Evolutionary conservation across 176 grass and related monocot genomes (phyloP), one percentile per base, ranked within the genome.

Genomic region (Oryza longistaminata): DNA sequence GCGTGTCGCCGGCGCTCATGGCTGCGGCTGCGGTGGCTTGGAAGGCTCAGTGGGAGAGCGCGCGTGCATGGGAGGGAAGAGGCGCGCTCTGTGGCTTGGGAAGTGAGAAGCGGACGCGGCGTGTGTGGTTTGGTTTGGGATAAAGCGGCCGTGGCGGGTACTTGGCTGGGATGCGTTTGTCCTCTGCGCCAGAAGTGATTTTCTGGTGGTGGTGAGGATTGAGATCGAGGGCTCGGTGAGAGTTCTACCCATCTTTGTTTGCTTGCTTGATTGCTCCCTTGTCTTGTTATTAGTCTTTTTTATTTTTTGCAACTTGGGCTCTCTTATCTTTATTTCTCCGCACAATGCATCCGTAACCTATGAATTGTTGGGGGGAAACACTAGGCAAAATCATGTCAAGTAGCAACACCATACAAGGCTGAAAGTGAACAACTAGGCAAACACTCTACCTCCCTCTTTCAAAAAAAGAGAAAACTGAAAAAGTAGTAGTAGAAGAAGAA

Each of bases 1-100:
- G 71, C 39, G 91, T 92, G 86, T 99, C 96, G 68, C 93, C 87
- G 68, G 73, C 79, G 88, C 87, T 91, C 80, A 92, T 93, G 78
- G 82, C 8, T 9, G 66, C 17, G 52, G 52, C 17, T 7, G 42
- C 42, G n/a, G 31, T 1, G 25, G 68, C 46, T 50, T 83, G 45
- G 84, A 29, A 17, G 9, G 48, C 21, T 87, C 25, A 69, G 25
- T 34, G 26, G 66, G 9, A 29, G 2, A 24, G 27, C 4, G 61
- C 25, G 27, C 0, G 70, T 27, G 27, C 73, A 17, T 26, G 70
- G 24, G 40, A 33, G 58, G 58, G n/a, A 24, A 24, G 8, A 62
- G n/a, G 13, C 11, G 50, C 15, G 64, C 14, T 40, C 13, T n/a
- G 66, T n/a, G 66, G 76, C 9, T 74, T 11, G 43, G 86, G 73